phyloP scores from a whole-genome alignment of 768 basidiomycete species.

The Tulasnella sp. region DNA sequence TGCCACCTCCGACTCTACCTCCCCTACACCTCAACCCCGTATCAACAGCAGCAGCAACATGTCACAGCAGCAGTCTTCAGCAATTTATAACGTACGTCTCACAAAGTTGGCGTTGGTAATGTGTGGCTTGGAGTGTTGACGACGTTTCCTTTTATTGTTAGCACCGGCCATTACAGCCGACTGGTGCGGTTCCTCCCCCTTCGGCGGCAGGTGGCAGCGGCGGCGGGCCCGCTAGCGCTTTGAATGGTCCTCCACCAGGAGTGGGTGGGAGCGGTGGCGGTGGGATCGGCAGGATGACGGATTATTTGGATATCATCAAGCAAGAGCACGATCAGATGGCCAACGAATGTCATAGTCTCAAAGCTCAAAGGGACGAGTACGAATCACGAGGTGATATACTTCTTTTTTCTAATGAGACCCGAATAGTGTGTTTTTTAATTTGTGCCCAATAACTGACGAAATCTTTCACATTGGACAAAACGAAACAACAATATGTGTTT shows the following conservation, averaged over 20 bases:
- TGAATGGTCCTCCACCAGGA: neutral
- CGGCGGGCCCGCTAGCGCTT: constrained; percentile 1
- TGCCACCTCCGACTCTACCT: too few relatives aligned
- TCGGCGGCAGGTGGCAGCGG: constrained; percentile 8
- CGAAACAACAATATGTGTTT: neutral
- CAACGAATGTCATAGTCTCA: constrained; percentile 53
- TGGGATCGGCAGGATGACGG: constrained; percentile 45
- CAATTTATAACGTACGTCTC: constrained; percentile 25
- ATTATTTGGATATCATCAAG: constrained; percentile 70
- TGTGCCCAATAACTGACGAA: neutral
- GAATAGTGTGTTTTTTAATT: neutral
- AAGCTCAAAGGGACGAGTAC: constrained; percentile 78
- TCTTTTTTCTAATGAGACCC: constrained; percentile 15
- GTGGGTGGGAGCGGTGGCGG: neutral
- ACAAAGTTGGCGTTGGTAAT: neutral
- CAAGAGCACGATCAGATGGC: constrained; percentile 74
- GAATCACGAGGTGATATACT: constrained; percentile 82
- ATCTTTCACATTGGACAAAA: too few relatives aligned
- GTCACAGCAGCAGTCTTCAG: constrained; percentile 20
- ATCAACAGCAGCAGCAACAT: too few relatives aligned
- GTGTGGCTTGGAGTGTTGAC: too few relatives aligned
- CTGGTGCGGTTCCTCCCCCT: constrained; percentile 26
- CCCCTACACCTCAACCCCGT: neutral
- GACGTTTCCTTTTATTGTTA: constrained; percentile 18
- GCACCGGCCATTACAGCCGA: constrained; percentile 36